Percentiles rank a stretch among this genome's conserved stretches.
phyloP scores from a whole-genome alignment of 2,329 filamentous ascomycete species.

The Pseudogymnoascus sp. region DNA sequence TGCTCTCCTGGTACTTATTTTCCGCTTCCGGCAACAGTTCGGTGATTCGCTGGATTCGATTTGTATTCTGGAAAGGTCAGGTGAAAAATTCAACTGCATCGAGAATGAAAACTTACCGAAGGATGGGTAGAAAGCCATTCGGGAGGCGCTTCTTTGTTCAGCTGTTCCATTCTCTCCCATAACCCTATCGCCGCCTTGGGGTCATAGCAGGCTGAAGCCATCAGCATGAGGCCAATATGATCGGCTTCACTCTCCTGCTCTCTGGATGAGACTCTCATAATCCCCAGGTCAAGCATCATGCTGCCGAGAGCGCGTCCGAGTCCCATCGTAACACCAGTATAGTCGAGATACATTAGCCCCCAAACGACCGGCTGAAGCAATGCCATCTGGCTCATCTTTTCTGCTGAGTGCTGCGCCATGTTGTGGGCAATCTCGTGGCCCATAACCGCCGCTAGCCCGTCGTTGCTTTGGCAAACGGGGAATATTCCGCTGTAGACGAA shows the following conservation, averaged over 20 bases:
- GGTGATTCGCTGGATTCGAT: conserved; percentile 56
- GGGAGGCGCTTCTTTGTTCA: conserved; percentile 43
- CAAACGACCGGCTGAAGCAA: conserved; percentile 33
- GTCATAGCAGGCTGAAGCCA: conserved; percentile 72
- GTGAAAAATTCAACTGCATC: not conserved
- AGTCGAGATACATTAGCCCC: conserved; percentile 29
- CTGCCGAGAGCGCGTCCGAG: conserved; percentile 21
- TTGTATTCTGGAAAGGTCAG: conserved; percentile 42
- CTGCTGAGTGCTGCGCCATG: conserved; percentile 59
- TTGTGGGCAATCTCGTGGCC: conserved; percentile 77
- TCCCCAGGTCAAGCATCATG: conserved; percentile 47
- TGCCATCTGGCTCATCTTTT: conserved; percentile 43
- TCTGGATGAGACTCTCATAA: conserved; percentile 59
- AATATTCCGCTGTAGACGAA: conserved; percentile 72
- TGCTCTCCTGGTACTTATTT: conserved; percentile 45
- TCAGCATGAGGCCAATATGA: conserved; percentile 75
- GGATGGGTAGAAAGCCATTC: conserved; percentile 74
- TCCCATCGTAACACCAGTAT: conserved; percentile 19
- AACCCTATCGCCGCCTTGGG: conserved; percentile 59
- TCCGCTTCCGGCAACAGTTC: conserved; percentile 54
- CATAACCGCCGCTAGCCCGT: conserved; percentile 65
- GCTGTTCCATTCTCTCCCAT: conserved; percentile 58
- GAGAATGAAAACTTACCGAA: conserved; percentile 42
- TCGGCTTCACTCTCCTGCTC: conserved; percentile 72
- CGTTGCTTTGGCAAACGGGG: conserved; percentile 56